Evolutionary conservation across 768 basidiomycete species (phyloP), one percentile per base, ranked within the genome.

Genomic region (Butyriboletus loyo): DNA sequence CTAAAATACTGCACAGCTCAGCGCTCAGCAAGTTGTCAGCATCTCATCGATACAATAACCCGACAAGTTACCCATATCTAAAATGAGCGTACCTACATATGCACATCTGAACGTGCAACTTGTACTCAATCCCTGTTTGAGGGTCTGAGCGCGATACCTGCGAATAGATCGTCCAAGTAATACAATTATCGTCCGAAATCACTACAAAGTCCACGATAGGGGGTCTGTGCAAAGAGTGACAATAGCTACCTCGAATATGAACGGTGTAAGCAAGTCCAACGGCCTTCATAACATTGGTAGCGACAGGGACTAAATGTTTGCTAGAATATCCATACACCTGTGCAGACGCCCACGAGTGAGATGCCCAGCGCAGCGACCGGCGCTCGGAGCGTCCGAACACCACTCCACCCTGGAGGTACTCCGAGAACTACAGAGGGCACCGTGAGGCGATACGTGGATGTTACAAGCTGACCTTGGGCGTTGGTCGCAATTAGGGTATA

Each of bases 401-500:
- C 54, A 46, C 41, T 80, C 78, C 76, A 81, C 22, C 85, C 83
- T 17, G 86, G 84, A 13, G 87, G 86, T 30, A 77, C 60, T 9
- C 89, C 89, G 11, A 92, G 77, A 8, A 76, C 74, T 8, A 83
- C 72, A 21, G 77, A 73, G 2, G 81, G 72, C 51, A 72, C 56
- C 4, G 72, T 63, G 7, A 77, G 61, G 14, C 78, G 77, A 31
- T 79, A 83, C 10, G 79, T 78, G 0, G 80, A 75, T 9, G 85
- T 89, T 3, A 74, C 66, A 1, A 83, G 58, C 10, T 69, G 59
- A 1, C 88, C 87, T 54, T 71, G 70, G 11, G 77, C 61, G 53
- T 86, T 73, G 3, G 89, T 89, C 32, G 80, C 52, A 25, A 81
- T 67, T 40, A 86, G 63, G 3, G 88, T 90, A 24, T 73, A 71